Evolutionary conservation across 495 filamentous ascomycete species (phyloP), one percentile per base, ranked within the genome.

Genomic region (Podospora pseudocomata): DNA sequence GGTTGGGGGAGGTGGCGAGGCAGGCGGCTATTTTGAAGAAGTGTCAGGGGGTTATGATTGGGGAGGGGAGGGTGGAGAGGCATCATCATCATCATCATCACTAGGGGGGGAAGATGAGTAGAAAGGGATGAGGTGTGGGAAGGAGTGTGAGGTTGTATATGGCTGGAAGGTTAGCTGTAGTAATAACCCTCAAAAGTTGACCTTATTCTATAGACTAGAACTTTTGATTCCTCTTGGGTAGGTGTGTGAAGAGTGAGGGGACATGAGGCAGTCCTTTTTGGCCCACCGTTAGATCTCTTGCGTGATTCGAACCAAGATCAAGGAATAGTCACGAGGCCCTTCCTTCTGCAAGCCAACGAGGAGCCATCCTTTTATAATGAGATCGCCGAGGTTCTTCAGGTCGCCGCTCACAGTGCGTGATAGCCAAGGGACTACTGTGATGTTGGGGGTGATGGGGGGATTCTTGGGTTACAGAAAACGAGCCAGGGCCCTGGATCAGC

Each of bases 1-100:
- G 86, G 58, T 83, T 99, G 56, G 92, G 85, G 19, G 96, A 99
- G 70, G 90, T 99, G 28, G 90, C 90, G 11, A 90, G 91, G 74
- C 95, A 98, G 74, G 91, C 93, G 44, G 85, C 88, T 30, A 92
- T 99, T 62, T 77, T 99, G 67, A 90, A 92, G 19, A 92, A 94
- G 77, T 98, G 95, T 74, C 90, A 95, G 78, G 88, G 85, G 71
- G 83, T 84, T n/a, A 77, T 85, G 28, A 71, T 71, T 4, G 72
- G 73, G 65, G 77, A 70, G 23, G 79, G 80, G 13, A 70, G 79
- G 19, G 75, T 75, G 16, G 78, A 83, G 71, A 39, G 15, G 34
- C 72, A 76, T 65, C 60, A 67, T 49, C 65, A 67, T 27, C 44
- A 62, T 70, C 28, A 72, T 11, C 7, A 23, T 23, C 23, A 23